Percentiles rank a stretch among this genome's conserved stretches.
These are phyloP conservation scores for Xeromyces bisporus DNA, from an alignment of 495 filamentous ascomycete species.

Conservation along the genomic window DNA sequence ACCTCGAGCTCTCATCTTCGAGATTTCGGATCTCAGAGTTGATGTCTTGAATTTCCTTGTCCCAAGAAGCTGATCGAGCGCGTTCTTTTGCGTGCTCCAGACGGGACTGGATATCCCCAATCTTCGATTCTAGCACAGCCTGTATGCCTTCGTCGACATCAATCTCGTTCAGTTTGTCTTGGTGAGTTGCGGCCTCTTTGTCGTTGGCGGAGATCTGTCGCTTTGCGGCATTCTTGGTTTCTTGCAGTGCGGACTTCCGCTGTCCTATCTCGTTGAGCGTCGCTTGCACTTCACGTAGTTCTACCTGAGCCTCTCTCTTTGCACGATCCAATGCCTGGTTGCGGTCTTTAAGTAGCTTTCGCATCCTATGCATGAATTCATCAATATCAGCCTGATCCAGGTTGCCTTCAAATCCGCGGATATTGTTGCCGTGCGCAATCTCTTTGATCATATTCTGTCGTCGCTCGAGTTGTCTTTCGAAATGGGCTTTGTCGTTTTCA, in stretches of 20 bases:
- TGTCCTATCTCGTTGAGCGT: conserved; percentile 51
- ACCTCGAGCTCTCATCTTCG: conserved; percentile 47
- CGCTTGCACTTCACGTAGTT: conserved; percentile 47
- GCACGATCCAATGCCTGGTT: conserved; percentile 54
- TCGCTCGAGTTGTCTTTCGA: conserved; percentile 56
- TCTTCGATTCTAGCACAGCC: conserved; percentile 52
- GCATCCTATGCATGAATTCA: conserved; percentile 61
- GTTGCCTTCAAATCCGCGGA: conserved; percentile 68
- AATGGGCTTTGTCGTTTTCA: conserved; percentile 71
- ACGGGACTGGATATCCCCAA: conserved; percentile 47
- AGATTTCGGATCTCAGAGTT: conserved; percentile 45
- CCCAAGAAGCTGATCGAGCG: conserved; percentile 43
- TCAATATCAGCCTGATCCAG: conserved; percentile 55
- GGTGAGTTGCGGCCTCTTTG: conserved; percentile 40
- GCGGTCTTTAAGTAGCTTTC: conserved; percentile 61
- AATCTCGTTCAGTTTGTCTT: conserved; percentile 48
- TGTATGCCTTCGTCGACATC: conserved; percentile 71
- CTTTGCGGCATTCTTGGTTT: conserved; percentile 51
- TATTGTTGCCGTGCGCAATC: conserved; percentile 57
- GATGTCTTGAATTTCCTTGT: conserved; percentile 44
- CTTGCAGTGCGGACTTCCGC: conserved; percentile 45
- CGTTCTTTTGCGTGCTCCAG: conserved; percentile 46
- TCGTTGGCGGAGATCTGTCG: conserved; percentile 55
- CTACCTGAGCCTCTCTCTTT: conserved; percentile 52
- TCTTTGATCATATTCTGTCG: conserved; percentile 62